Evolutionary conservation across 495 filamentous ascomycete species (phyloP), one percentile per base, ranked within the genome.

Genomic region (Rostrohypoxylon terebratum): DNA sequence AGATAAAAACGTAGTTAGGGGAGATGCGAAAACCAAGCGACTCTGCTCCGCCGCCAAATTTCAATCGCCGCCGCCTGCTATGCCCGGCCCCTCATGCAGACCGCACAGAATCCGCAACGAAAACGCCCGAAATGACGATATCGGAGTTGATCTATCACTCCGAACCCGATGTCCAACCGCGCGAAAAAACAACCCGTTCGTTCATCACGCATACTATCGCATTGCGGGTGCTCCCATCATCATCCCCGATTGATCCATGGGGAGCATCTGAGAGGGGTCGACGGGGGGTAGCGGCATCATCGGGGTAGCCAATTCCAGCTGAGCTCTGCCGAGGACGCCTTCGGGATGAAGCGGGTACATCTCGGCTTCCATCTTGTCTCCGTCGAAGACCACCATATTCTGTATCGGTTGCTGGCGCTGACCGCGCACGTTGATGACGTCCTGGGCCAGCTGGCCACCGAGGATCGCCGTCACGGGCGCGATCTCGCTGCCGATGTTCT

Each of bases 351-450:
- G 80, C 0, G 93, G 85, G 74, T 96, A 96, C 62, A 97, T 90
- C 3, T 90, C 90, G 0, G 90, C 92, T 57, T 91, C 86, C 76
- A 89, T 91, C 59, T 84, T 87, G 72, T 93, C 92, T 1, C 94
- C 96, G 78, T 98, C 93, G 77, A 98, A 97, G 10, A 98, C 82
- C 36, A 97, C 85, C 75, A 98, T 88, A 77, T 99, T 99, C 83
- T 98, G 96, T 14, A 98, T 87, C 2, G 96, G 96, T 79, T 98
- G 96, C 81, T 98, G 93, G 45, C 92, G 87, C 70, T 90, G 87
- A 21, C 94, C 93, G 8, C 98, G 87, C 38, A 98, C 94, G 69
- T 98, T 98, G 80, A 99, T 98, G 18, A 97, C 93, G 77, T 99
- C 96, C 81, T 99, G 96, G 2, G 95, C 94, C 4, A 99, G 84